Evolutionary conservation across 805 yeast species (phyloP).

Genomic region (Candida morakotiae): DNA sequence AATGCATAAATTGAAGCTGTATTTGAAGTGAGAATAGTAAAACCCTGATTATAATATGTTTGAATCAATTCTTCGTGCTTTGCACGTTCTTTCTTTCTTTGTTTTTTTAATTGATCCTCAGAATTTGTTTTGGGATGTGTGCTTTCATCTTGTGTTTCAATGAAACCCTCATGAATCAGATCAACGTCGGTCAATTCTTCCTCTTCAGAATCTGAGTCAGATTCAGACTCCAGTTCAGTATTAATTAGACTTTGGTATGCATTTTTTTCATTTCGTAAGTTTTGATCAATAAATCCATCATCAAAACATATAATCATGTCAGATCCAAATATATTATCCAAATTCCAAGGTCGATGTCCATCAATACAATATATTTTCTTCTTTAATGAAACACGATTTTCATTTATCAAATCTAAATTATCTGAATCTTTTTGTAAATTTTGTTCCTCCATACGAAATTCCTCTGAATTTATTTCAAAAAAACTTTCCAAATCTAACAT

Average conservation of each 20-base stretch:
- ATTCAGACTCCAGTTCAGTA: constrained; percentile 25
- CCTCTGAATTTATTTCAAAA: constrained; percentile 57
- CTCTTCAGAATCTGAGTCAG: constrained; percentile 29
- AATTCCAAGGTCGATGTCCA: constrained; percentile 94
- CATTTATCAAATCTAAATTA: constrained; percentile 21
- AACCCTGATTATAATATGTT: constrained; percentile 79
- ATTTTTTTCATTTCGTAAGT: constrained; percentile 48
- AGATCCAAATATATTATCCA: constrained; percentile 87
- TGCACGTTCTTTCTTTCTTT: constrained; percentile 35
- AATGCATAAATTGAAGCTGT: constrained; percentile 79
- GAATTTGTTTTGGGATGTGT: constrained; percentile 26
- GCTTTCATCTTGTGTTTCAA: constrained; percentile 17
- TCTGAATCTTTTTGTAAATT: constrained; percentile 20
- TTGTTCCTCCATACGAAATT: constrained; percentile 34
- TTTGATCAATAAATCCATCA: constrained; percentile 72
- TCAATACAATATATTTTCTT: constrained; percentile 80
- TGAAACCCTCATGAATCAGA: constrained; percentile 7
- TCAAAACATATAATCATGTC: constrained; percentile 76
- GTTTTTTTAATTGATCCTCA: constrained; percentile 21
- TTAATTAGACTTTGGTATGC: constrained; percentile 59
- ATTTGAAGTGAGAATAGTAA: constrained; percentile 68
- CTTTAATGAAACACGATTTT: constrained; percentile 22
- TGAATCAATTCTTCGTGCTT: constrained; percentile 57
- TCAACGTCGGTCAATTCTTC: constrained; percentile 14
- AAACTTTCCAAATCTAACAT: constrained; percentile 79